Conservation (phyloP, 768 basidiomycete genomes). For the Mycena capillaripes region DNA sequence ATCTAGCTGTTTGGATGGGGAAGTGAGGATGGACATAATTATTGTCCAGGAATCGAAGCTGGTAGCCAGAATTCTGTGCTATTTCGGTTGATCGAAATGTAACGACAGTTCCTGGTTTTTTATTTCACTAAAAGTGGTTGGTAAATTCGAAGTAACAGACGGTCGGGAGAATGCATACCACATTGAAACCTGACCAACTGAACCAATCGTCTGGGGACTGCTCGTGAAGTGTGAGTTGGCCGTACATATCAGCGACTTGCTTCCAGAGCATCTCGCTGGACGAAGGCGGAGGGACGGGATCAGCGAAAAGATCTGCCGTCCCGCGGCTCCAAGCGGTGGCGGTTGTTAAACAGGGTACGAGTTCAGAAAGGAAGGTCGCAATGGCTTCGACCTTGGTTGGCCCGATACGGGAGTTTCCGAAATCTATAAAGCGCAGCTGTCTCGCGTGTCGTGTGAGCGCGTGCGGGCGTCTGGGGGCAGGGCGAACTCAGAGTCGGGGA, state of each 20-base stretch:
- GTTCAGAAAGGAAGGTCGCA: conserved; percentile 1
- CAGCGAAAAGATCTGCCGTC: background rate
- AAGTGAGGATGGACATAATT: no score
- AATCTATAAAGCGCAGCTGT: background rate
- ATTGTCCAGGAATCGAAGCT: no score
- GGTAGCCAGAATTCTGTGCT: no score
- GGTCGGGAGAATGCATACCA: background rate
- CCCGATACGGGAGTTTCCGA: conserved; percentile 1
- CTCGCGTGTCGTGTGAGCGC: background rate
- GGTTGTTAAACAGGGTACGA: background rate
- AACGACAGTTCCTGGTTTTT: background rate
- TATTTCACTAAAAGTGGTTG: background rate
- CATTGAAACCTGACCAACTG: background rate
- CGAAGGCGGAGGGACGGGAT: background rate
- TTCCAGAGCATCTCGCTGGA: background rate
- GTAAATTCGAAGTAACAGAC: background rate
- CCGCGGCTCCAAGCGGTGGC: background rate
- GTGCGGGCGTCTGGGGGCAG: background rate
- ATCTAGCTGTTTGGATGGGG: no score
- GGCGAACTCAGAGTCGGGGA: background rate
- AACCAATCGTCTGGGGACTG: background rate
- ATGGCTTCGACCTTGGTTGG: background rate
- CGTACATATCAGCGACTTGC: background rate
- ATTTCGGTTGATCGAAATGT: no score
- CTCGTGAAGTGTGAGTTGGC: background rate